Evolutionary conservation across 2,329 filamentous ascomycete genomes (phyloP).

Genomic region (Zymoseptoria brevis): DNA sequence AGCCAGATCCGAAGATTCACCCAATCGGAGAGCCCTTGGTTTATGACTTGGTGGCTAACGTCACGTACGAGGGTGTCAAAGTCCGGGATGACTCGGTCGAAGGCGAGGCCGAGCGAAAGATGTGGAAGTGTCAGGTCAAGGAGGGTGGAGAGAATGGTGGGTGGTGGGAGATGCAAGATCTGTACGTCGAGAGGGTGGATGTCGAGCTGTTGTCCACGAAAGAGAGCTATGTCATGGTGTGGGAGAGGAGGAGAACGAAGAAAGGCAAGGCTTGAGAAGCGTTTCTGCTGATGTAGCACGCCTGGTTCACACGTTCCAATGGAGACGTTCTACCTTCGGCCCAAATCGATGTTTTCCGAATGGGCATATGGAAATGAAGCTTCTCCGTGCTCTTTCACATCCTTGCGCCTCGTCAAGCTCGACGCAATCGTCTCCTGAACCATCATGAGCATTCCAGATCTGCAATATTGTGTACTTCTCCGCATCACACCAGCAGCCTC

Average conservation of each 20-base stretch:
- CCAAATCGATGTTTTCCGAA: no score
- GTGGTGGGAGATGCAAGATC: slow-evolving; percentile 89
- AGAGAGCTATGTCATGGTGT: slow-evolving; percentile 92
- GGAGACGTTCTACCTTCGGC: no score
- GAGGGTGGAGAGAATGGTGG: slow-evolving; percentile 60
- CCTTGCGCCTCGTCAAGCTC: no score
- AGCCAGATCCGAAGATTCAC: slow-evolving; percentile 68
- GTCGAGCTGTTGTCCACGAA: slow-evolving; percentile 85
- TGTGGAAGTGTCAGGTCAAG: slow-evolving; percentile 86
- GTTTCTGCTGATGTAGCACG: background rate
- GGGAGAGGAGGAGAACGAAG: slow-evolving; percentile 63
- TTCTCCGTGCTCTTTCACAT: no score
- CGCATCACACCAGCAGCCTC: no score
- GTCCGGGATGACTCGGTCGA: slow-evolving; percentile 74
- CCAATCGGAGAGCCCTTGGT: slow-evolving; percentile 73
- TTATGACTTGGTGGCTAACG: slow-evolving; percentile 94
- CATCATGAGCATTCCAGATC: no score
- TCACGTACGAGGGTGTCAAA: slow-evolving; percentile 76
- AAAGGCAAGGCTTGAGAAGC: slow-evolving; percentile 12
- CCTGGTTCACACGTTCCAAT: no score
- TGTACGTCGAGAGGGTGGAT: slow-evolving; percentile 85
- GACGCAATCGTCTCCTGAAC: no score
- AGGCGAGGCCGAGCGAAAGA: slow-evolving; percentile 83
- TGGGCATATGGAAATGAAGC: no score
- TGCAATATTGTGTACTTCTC: no score